Evolutionary conservation across 2,329 filamentous ascomycete species (phyloP).

Genomic region (Cylindrodendrum hubeiense): DNA sequence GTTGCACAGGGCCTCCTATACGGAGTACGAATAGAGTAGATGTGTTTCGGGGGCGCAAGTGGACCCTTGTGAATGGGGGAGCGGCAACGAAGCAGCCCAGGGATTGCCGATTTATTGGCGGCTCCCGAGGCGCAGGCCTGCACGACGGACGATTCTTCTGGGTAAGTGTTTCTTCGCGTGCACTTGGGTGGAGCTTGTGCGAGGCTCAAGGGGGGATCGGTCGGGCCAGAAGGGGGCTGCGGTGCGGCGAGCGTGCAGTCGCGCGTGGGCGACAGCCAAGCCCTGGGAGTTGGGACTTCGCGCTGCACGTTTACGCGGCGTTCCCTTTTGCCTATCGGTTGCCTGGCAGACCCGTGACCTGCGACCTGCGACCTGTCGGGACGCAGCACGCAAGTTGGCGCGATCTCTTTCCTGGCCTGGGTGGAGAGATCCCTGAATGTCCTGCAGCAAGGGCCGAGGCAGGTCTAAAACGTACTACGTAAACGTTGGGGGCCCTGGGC

Average conservation of each 20-base stretch:
- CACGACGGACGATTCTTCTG: neutral
- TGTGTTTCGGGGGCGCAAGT: neutral
- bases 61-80: neutral
- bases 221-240: constrained; percentile 1
- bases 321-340: neutral
- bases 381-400: constrained; percentile 35
- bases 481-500: constrained; percentile 21
- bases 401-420: constrained; percentile 38
- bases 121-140: constrained; percentile 5
- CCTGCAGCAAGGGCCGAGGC: constrained; percentile 36
- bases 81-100: neutral
- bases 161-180: constrained; percentile 16
- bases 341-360: constrained; percentile 18
- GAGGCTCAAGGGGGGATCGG: constrained; percentile 5
- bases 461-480: constrained; percentile 14
- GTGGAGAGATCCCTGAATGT: constrained; percentile 43
- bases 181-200: constrained; percentile 16
- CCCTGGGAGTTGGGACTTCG: neutral
- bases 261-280: constrained; percentile 4
- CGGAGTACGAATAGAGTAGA: neutral
- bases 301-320: constrained; percentile 1
- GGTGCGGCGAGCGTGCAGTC: constrained; percentile 4
- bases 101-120: neutral
- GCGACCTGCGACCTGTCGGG: constrained; percentile 30
- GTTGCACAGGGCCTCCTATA: neutral